Conservation (phyloP, 2,329 filamentous ascomycete genomes). For the Botrytis sinoallii region DNA sequence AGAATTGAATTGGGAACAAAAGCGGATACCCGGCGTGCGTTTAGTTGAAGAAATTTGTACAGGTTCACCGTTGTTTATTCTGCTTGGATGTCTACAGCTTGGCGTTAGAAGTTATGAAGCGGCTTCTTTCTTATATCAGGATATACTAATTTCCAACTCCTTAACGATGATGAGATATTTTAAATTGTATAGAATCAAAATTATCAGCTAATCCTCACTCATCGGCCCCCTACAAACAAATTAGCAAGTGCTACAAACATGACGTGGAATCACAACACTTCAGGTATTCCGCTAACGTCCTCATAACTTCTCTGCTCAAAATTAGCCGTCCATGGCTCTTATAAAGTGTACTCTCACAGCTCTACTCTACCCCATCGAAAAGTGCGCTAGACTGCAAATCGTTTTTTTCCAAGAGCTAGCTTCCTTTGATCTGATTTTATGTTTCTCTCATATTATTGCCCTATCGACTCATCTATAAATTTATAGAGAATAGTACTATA, state of each 20-base stretch:
- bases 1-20: background rate
- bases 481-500: background rate
- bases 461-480: background rate
- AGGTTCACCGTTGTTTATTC: background rate
- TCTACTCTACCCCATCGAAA: background rate
- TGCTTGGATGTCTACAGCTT: slow-evolving; percentile 1
- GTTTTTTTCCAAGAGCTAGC: background rate
- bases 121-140: background rate
- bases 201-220: background rate
- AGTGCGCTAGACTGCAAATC: background rate
- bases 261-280: background rate
- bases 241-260: slow-evolving; percentile 2
- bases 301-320: background rate
- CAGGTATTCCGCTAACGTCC: too few species aligned
- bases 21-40: slow-evolving; percentile 13
- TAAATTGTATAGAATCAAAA: background rate
- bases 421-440: background rate
- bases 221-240: background rate
- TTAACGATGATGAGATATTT: background rate
- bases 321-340: background rate
- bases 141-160: background rate
- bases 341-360: background rate
- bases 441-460: background rate
- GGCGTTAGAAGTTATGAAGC: background rate
- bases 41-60: background rate